phyloP scores from a whole-genome alignment of 2,329 filamentous ascomycete genomes.

The Fusarium palustre region DNA sequence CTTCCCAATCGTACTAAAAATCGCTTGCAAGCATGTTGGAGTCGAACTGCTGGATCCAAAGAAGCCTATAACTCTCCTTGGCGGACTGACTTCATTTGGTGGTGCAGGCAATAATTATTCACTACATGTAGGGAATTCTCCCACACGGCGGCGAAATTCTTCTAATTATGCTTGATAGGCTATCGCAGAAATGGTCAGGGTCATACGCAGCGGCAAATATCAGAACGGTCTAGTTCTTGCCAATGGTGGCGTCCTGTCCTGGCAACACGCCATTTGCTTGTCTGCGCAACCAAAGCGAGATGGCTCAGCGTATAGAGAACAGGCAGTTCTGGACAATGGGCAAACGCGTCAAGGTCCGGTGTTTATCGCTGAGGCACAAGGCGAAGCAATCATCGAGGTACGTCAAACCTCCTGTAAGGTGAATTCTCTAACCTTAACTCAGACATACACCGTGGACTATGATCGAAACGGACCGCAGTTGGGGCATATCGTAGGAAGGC shows the following conservation, averaged over 20 bases:
- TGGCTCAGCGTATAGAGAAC: slow-evolving; percentile 17
- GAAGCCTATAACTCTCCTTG: slow-evolving; percentile 70
- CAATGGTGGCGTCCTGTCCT: slow-evolving; percentile 74
- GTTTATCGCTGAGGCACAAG: slow-evolving; percentile 35
- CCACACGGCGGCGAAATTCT: not conserved
- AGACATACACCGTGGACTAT: slow-evolving; percentile 52
- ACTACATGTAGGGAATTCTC: slow-evolving; percentile 64
- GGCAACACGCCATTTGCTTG: slow-evolving; percentile 72
- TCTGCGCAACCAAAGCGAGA: slow-evolving; percentile 56
- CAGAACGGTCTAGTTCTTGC: slow-evolving; percentile 69
- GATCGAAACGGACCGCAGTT: slow-evolving; percentile 35
- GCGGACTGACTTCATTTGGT: slow-evolving; percentile 75
- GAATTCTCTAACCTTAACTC: not conserved
- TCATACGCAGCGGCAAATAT: slow-evolving; percentile 60
- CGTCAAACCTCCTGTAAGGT: accelerated
- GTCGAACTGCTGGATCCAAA: slow-evolving; percentile 58
- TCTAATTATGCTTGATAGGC: slow-evolving; percentile 24
- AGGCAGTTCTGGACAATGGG: slow-evolving; percentile 2
- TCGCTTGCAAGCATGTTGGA: slow-evolving; percentile 70
- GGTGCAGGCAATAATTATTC: slow-evolving; percentile 79
- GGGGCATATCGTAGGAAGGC: slow-evolving; percentile 42
- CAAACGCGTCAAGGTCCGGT: slow-evolving; percentile 16
- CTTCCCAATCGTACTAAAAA: slow-evolving; percentile 76
- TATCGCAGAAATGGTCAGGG: slow-evolving; percentile 66
- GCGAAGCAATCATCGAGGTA: slow-evolving; percentile 46